Base-by-base conservation (phyloP, 106 monocot species). In the Posidonia australis region DNA sequence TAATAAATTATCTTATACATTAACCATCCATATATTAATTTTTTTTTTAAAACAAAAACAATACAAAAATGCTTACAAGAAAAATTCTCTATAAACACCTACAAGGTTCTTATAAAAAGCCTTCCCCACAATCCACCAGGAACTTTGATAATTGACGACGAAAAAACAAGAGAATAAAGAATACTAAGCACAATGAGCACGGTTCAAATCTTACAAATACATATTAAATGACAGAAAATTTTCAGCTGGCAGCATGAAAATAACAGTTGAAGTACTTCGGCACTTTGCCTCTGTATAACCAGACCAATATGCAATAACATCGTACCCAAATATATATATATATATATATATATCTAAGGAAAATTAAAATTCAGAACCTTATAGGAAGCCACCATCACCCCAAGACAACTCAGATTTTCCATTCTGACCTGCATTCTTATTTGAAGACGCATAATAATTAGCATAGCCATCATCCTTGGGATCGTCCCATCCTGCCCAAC, bases 401-500 rank as follows among this genome's bases (percentile, higher is more conserved):
- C 86, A 86, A 29, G 28, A 51, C 22, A 67, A 49, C 18, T 62
- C 56, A 51, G 82, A 77, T 44, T 77, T 74, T 23, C 83, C 69
- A 36, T 69, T 76, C 44, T 71, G 72, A 58, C 21, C 46, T 11
- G 17, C 42, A 17, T 63, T 70, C 70, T 73, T 83, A 13, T 58
- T 77, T 28, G 72, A 47, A 11, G 77, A 65, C 49, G 49, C 46
- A 5, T 70, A 42, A 43, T 46, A 22, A 62, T 63, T 57, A 19
- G 65, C 69, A 46, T 67, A 65, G 13, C 45, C 77, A 14, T 80
- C 80, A 44, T 83, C 82, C 28, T 83, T 83, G 7, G 14, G 57
- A 61, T 83, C 79, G 46, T 86, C 82, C 86, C 86, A 86, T 13
- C 86, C 86, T 0, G 82, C 74, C 86, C 86, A 86, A 47, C 56